A percentile compares a stretch with the other conserved stretches of the same genome.
Conservation (phyloP, 768 basidiomycete genomes). For the Collybia sp. region DNA sequence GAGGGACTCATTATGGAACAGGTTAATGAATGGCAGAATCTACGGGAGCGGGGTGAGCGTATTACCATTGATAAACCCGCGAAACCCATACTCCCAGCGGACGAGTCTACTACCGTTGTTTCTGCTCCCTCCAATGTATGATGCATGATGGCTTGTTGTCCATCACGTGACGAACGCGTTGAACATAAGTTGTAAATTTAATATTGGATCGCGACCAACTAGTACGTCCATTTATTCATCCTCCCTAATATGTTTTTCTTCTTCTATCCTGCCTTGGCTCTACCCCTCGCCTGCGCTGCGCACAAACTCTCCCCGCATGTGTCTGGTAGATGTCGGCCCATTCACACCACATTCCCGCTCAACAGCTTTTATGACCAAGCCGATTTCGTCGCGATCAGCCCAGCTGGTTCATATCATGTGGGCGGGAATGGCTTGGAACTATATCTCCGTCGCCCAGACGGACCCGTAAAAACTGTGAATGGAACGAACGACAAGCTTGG, state of each 20-base stretch:
- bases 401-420: constrained; percentile 20
- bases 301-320: neutral
- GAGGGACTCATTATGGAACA: constrained; percentile 32
- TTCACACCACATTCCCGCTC: constrained; percentile 17
- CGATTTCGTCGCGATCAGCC: constrained; percentile 23
- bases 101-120: neutral
- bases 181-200: neutral
- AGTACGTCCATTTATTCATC: too few species aligned
- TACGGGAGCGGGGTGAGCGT: constrained; percentile 25
- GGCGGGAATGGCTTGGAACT: constrained; percentile 22
- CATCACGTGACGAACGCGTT: constrained; percentile 4
- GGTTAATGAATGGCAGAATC: constrained; percentile 27
- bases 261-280: neutral
- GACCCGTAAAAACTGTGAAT: constrained; percentile 20
- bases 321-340: constrained; percentile 16
- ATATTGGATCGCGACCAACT: too few species aligned
- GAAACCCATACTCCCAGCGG: neutral
- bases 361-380: constrained; percentile 5
- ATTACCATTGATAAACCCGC: constrained; percentile 13
- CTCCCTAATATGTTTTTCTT: neutral
- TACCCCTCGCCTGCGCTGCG: neutral
- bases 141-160: neutral
- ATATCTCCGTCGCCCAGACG: constrained; percentile 24
- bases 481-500: constrained; percentile 30
- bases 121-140: constrained; percentile 2